A percentile compares a stretch with the other conserved stretches of the same genome.
These are phyloP conservation scores for Nyssa sinensis DNA, from an alignment of 148 eudicot species.

Conservation along the genomic window DNA sequence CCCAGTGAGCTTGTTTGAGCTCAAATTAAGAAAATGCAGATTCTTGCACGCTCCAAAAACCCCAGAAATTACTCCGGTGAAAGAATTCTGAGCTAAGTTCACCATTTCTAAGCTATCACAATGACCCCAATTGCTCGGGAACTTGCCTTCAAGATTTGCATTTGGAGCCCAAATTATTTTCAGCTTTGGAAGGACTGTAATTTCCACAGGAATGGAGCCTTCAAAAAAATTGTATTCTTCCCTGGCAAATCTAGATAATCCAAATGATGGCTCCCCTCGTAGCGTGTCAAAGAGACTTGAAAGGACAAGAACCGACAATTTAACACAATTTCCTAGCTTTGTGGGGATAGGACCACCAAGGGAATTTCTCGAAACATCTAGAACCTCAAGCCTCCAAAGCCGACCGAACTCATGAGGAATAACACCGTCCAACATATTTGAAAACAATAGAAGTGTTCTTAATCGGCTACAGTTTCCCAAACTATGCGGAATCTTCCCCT, in stretches of 20 bases:
- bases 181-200: constrained; percentile 41
- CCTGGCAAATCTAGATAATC: background rate
- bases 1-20: constrained; percentile 37
- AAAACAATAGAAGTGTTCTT: constrained; percentile 43
- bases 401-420: constrained; percentile 53
- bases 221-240: constrained; percentile 38
- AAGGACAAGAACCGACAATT: constrained; percentile 55
- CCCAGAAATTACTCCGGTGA: constrained; percentile 22
- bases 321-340: constrained; percentile 43
- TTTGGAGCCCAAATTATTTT: constrained; percentile 59
- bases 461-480: constrained; percentile 51
- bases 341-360: constrained; percentile 49
- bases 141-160: constrained; percentile 37
- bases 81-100: constrained; percentile 42
- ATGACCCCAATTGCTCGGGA: constrained; percentile 39
- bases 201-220: constrained; percentile 47
- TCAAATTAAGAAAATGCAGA: constrained; percentile 38
- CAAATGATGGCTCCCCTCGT: background rate
- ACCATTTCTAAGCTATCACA: constrained; percentile 34
- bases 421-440: constrained; percentile 44
- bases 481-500: constrained; percentile 44
- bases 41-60: constrained; percentile 38
- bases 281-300: constrained; percentile 25
- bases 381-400: constrained; percentile 48
- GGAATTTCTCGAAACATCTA: constrained; percentile 60